Evolutionary conservation across 2,329 filamentous ascomycete genomes (phyloP).

Genomic region (Fusarium oxysporum): DNA sequence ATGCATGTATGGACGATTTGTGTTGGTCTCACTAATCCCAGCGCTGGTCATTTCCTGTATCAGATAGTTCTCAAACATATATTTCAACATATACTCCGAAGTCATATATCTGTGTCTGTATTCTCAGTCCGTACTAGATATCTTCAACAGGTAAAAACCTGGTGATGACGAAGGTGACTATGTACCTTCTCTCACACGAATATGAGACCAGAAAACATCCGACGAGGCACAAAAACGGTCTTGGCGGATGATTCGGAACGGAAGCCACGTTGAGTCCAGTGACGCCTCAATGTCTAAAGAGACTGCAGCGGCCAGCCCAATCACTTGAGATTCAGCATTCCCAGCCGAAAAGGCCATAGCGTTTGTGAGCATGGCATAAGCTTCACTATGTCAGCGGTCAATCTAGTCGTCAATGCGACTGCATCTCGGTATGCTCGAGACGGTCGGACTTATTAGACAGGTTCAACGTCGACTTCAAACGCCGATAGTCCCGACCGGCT

Average conservation of each 20-base stretch:
- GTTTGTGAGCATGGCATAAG: background rate
- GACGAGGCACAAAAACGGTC: constrained; percentile 16
- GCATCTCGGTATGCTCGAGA: constrained; percentile 7
- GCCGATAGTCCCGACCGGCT: background rate
- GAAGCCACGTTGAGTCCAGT: constrained; percentile 10
- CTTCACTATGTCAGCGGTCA: background rate
- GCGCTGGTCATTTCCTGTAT: background rate
- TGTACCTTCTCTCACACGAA: background rate
- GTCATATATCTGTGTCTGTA: background rate
- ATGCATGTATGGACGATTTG: background rate
- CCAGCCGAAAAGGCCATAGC: background rate
- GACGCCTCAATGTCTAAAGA: constrained; percentile 8
- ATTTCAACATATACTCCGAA: background rate
- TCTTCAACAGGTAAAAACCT: background rate
- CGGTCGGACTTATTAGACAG: background rate
- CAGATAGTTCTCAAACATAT: background rate
- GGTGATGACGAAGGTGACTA: background rate
- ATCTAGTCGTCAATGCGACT: background rate
- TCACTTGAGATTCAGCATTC: background rate
- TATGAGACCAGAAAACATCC: constrained; percentile 1
- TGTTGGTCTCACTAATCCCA: background rate
- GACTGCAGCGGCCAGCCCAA: background rate
- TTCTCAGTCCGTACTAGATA: background rate
- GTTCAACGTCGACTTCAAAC: background rate
- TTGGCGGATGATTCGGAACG: constrained; percentile 24